Base-by-base conservation (phyloP, 306 rosid species). In the Cajanus cajan region DNA sequence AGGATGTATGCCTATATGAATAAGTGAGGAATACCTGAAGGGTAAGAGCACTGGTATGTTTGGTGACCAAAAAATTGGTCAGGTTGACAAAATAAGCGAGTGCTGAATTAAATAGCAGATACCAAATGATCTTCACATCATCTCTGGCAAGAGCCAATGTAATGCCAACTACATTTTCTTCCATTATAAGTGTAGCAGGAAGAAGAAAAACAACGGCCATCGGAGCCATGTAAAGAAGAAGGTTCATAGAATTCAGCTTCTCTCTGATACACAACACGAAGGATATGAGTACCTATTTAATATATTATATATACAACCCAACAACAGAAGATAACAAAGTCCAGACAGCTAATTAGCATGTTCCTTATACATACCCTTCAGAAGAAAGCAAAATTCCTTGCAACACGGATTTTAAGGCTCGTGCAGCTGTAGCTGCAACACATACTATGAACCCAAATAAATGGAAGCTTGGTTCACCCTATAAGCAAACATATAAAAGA, bases 401-500 rank as follows among this genome's bases (percentile, higher is more conserved):
- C 31, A 96, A 88, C 58, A 96, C 99, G 6, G 99, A 85, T 77
- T 96, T 96, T 28, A 96, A 89, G 3, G 99, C 99, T 77, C 99
- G 91, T 43, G 99, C 99, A 80, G 96, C 99, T 0, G 99, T 96
- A 6, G 99, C 99, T 1, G 99, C 96, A 36, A 96, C 7, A 58
- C 99, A 96, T 50, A 96, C 85, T 71, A 96, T 81, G 85, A 96
- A 96, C 65, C 99, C 99, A 84, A 96, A 96, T 68, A 96, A 84
- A 89, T 96, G 99, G 90, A 96, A 96, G 82, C 99, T 96, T 0
- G 99, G 99, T 85, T 96, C 99, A 82, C 99, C 97, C 99, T 96
- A 74, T 54, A 47, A 68, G 62, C 82, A 76, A 44, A 66, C 19
- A 67, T 77, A 80, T 77, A 80, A 73, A 58, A 70, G 37, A 71